A percentile compares a stretch with the other conserved stretches of the same genome.
phyloP scores from a whole-genome alignment of 2,329 filamentous ascomycete species.

The Cladosporium sp. region DNA sequence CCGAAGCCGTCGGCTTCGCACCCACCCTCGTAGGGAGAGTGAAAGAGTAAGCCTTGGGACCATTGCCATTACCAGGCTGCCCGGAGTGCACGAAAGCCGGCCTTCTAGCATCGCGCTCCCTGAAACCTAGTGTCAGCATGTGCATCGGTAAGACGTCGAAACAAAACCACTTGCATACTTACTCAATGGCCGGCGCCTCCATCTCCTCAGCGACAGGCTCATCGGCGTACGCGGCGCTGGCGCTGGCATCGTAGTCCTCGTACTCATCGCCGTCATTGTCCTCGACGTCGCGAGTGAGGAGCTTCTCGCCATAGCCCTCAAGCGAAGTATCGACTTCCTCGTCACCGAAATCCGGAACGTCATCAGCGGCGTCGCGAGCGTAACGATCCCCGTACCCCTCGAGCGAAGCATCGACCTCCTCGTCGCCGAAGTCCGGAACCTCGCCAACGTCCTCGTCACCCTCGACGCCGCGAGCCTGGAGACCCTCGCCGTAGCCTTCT shows the following conservation, averaged over 20 bases:
- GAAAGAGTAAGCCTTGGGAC: not conserved
- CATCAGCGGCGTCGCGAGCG: not conserved
- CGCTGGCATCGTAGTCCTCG: not conserved
- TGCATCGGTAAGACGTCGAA: too few relatives aligned
- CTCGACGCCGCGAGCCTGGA: not conserved
- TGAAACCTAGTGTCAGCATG: not conserved
- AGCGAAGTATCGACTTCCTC: slow-evolving; percentile 11
- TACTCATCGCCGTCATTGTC: not conserved
- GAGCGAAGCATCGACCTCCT: slow-evolving; percentile 9
- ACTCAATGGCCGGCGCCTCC: slow-evolving; percentile 1
- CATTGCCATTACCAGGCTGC: not conserved
- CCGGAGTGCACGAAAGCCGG: too few relatives aligned
- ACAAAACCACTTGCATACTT: not conserved
- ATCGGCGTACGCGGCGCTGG: not conserved
- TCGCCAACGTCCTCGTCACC: not conserved
- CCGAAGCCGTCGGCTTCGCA: not conserved
- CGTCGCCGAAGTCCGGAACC: not conserved
- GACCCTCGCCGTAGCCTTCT: not conserved
- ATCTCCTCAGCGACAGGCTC: not conserved
- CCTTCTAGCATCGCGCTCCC: not conserved
- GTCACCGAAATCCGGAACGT: not conserved
- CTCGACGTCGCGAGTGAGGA: not conserved
- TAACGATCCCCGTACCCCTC: slow-evolving; percentile 4
- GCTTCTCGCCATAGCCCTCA: not conserved
- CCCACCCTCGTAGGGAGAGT: not conserved